Percentiles rank a stretch among this genome's conserved stretches.
Conservation (phyloP, 208 protist species). For the Leishmania gerbilli region DNA sequence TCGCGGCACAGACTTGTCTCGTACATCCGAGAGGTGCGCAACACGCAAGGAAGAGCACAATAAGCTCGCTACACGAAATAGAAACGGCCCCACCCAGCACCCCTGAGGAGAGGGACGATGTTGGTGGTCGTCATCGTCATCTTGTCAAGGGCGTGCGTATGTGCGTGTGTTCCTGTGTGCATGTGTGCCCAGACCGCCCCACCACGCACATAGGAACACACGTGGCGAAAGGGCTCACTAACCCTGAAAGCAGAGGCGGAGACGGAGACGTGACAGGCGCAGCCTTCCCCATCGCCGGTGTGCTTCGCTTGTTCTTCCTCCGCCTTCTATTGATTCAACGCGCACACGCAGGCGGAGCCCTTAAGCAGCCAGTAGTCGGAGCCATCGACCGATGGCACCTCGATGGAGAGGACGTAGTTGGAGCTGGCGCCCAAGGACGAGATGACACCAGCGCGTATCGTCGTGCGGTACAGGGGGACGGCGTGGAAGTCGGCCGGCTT, state of each 20-base stretch:
- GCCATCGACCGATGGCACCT: constrained; percentile 80
- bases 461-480: constrained; percentile 96
- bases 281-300: not conserved
- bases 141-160: not conserved
- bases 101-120: not conserved
- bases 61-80: not conserved
- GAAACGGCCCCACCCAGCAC: too few relatives aligned
- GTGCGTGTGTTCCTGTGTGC: not conserved
- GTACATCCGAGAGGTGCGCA: constrained; percentile 9
- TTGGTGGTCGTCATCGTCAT: not conserved
- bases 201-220: not conserved
- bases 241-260: not conserved
- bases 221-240: not conserved
- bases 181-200: not conserved
- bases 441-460: constrained; percentile 92
- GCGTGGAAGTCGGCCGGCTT: constrained; percentile 63
- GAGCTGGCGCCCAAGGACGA: constrained; percentile 96
- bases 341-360: constrained; percentile 90
- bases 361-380: constrained; percentile 93
- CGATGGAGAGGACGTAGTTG: constrained; percentile 94
- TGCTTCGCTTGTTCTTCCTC: not conserved
- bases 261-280: not conserved
- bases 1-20: not conserved
- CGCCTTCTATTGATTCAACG: constrained; percentile 45
- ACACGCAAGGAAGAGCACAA: not conserved